These are phyloP conservation scores for Ceratobasidium sp. DNA, from an alignment of 1,284 basidiomycete genomes.

Conservation along the genomic window DNA sequence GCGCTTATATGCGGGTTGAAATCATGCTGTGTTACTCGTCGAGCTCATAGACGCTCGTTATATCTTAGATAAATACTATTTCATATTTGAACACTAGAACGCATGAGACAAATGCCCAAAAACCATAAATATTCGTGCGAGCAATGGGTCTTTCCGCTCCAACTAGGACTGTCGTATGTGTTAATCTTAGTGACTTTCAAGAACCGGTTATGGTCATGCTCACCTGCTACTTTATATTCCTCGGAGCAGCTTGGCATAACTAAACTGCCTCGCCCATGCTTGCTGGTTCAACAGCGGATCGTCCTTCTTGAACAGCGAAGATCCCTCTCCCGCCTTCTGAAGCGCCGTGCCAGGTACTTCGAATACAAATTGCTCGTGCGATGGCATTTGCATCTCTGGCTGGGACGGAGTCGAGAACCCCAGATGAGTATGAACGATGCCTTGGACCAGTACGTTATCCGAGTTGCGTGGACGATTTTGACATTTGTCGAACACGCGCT, in stretches of 20 bases:
- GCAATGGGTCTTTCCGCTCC: too few species aligned
- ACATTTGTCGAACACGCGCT: background rate
- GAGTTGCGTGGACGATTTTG: background rate
- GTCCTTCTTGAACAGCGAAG: background rate
- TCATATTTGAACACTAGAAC: too few species aligned
- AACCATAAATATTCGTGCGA: too few species aligned
- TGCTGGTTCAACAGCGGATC: background rate
- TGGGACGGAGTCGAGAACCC: background rate
- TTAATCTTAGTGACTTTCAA: too few species aligned
- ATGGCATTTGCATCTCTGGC: constrained; percentile 10
- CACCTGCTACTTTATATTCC: constrained; percentile 54
- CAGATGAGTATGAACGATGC: constrained; percentile 15
- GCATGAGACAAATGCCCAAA: too few species aligned
- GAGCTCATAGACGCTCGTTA: too few species aligned
- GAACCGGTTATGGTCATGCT: constrained; percentile 64
- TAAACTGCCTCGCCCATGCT: background rate
- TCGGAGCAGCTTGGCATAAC: background rate
- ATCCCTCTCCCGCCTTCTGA: too few species aligned
- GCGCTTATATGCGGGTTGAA: too few species aligned
- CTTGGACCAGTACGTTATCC: background rate
- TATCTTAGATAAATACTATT: too few species aligned
- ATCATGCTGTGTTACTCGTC: too few species aligned
- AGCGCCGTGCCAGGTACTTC: too few species aligned
- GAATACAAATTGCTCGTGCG: background rate
- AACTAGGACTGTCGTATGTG: too few species aligned